Conservation (phyloP, 2,329 filamentous ascomycete species). For the Ceratocystis harringtonii region DNA sequence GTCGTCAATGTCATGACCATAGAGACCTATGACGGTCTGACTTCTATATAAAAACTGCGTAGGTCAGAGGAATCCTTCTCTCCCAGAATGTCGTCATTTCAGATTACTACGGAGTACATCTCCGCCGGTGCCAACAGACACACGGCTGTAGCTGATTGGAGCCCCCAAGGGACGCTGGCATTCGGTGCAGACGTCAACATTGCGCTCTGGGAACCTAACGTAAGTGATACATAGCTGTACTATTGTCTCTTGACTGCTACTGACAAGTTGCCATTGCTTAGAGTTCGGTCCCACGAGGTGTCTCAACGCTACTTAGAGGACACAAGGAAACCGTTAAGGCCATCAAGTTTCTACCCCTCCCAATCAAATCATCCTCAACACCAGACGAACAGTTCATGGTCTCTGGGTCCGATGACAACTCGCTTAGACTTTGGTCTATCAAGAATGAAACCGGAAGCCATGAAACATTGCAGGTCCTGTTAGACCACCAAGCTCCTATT, state of each 20-base stretch:
- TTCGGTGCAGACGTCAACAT: conserved; percentile 84
- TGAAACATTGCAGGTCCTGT: conserved; percentile 35
- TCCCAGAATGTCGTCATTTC: conserved; percentile 20
- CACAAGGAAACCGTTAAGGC: conserved; percentile 72
- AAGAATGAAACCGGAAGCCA: conserved; percentile 21
- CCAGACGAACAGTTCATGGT: conserved; percentile 34
- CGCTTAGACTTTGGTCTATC: conserved; percentile 51
- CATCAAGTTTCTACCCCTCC: conserved; percentile 56
- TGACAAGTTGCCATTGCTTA: conserved; percentile 20
- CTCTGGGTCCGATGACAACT: conserved; percentile 69
- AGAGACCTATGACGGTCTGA: neutral
- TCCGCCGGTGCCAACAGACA: conserved; percentile 82
- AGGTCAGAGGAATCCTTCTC: neutral
- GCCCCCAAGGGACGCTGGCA: conserved; percentile 54
- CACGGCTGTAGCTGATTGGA: conserved; percentile 82
- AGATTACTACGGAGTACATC: conserved; percentile 37
- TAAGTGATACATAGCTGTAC: conserved; percentile 30
- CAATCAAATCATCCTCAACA: conserved; percentile 33
- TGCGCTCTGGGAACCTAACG: conserved; percentile 70
- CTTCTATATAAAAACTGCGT: neutral
- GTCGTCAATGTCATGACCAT: neutral
- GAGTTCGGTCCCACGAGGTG: conserved; percentile 35
- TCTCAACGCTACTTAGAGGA: conserved; percentile 53
- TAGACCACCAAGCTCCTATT: conserved; percentile 57
- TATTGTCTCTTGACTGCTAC: neutral